Evolutionary conservation across 441 rosid species (phyloP).

Genomic region (Corymbia calophylla): DNA sequence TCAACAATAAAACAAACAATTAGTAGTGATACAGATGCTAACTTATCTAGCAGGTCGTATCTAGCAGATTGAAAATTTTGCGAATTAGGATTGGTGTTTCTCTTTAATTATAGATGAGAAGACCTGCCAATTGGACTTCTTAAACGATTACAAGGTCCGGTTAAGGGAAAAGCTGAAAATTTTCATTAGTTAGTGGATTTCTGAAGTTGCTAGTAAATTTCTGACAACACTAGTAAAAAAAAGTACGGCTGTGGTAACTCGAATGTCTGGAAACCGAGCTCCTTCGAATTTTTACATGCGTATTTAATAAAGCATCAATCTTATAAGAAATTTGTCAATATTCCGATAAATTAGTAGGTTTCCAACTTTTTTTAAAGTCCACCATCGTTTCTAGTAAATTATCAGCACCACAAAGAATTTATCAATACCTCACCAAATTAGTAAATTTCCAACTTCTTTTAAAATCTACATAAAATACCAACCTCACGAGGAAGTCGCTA

Average conservation of each 20-base stretch:
- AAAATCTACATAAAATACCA: background rate
- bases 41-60: background rate
- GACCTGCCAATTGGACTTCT: too few species aligned
- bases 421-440: background rate
- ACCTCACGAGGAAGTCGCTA: background rate
- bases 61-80: background rate
- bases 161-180: too few species aligned
- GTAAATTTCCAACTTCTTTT: background rate
- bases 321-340: background rate
- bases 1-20: background rate
- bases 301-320: background rate
- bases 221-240: too few species aligned
- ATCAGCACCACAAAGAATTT: background rate
- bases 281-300: background rate
- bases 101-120: too few species aligned
- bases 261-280: background rate
- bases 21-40: background rate
- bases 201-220: too few species aligned
- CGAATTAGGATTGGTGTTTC: background rate
- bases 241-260: too few species aligned
- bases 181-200: too few species aligned
- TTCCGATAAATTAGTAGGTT: background rate
- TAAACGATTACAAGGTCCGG: too few species aligned
- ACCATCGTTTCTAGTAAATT: background rate
- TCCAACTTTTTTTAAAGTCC: background rate